Conservation (phyloP, 139 green algal genomes). For the Axilococcus clingmanii region DNA sequence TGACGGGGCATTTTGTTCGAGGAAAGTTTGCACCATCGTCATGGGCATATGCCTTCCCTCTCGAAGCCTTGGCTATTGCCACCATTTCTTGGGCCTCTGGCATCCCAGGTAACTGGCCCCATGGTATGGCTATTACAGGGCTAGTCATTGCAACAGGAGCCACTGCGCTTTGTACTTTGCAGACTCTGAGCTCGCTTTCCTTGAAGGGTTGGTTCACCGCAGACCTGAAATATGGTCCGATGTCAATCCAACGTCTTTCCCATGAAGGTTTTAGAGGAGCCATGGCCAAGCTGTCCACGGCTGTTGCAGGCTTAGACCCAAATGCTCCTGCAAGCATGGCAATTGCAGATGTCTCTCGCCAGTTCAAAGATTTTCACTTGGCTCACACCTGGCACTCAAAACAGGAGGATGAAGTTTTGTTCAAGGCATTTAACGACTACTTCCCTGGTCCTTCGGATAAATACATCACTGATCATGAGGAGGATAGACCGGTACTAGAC, state of each 20-base stretch:
- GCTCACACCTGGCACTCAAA: conserved; percentile 10
- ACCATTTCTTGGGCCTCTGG: conserved; percentile 20
- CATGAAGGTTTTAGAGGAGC: conserved; percentile 11
- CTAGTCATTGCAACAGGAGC: conserved; percentile 8
- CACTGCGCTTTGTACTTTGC: conserved; percentile 8
- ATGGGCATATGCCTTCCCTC: conserved; percentile 25
- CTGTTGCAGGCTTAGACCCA: conserved; percentile 4
- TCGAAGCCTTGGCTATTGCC: conserved; percentile 22
- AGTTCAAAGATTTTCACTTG: conserved; percentile 12
- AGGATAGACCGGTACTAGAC: conserved; percentile 12
- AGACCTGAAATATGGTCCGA: conserved; percentile 43
- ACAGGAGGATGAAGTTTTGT: conserved; percentile 11
- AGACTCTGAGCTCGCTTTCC: conserved; percentile 1
- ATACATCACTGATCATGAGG: conserved; percentile 7
- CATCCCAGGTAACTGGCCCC: conserved; percentile 9
- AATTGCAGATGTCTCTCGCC: conserved; percentile 10
- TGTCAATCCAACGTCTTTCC: conserved; percentile 10
- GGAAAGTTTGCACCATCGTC: conserved; percentile 12
- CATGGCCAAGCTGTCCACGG: conserved; percentile 1
- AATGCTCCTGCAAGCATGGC: neutral
- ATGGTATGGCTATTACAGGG: conserved; percentile 16
- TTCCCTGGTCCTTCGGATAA: conserved; percentile 6
- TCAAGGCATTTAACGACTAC: conserved; percentile 3
- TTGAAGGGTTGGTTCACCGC: conserved; percentile 7
- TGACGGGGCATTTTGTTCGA: conserved; percentile 7